These are phyloP conservation scores for Saprolegnia diclina DNA, from an alignment of 352 stramenopile species.

Conservation along the genomic window DNA sequence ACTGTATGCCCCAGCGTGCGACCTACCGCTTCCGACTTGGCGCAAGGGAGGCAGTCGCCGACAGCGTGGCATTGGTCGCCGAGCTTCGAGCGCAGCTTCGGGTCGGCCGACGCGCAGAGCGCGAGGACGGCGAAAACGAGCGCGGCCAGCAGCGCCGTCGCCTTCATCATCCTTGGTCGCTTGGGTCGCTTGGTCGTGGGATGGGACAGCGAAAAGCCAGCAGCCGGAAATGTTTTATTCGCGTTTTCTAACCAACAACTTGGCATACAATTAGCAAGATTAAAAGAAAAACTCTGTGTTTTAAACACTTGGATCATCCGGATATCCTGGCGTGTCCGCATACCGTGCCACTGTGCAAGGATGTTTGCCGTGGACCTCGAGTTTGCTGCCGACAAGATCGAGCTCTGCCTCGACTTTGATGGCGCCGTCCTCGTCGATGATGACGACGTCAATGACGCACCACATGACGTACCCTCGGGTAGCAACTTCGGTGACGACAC, in stretches of 20 bases:
- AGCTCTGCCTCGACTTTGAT: slow-evolving; percentile 16
- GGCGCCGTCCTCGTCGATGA: neutral
- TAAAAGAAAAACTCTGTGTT: too few relatives aligned
- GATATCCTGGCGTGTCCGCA: neutral
- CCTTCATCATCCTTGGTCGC: neutral
- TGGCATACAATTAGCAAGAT: neutral
- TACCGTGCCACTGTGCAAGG: neutral
- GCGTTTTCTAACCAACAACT: neutral
- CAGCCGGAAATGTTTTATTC: neutral
- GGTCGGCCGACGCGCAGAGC: neutral
- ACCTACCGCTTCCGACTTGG: slow-evolving; percentile 20
- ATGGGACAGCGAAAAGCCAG: neutral
- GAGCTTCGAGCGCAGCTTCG: slow-evolving; percentile 6
- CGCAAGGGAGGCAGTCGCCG: slow-evolving; percentile 22
- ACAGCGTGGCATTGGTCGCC: neutral
- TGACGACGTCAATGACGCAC: neutral
- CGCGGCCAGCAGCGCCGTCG: neutral
- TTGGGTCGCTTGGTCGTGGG: too few relatives aligned
- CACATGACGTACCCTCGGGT: neutral
- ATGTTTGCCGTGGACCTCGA: slow-evolving; percentile 20
- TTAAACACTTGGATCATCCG: neutral
- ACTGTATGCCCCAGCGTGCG: neutral
- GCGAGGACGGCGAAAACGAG: neutral
- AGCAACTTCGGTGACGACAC: too few relatives aligned
- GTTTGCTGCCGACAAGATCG: slow-evolving; percentile 22